Evolutionary conservation across 306 rosid genomes (phyloP), one percentile per base, ranked within the genome.

Genomic region (Dryas drummondii): DNA sequence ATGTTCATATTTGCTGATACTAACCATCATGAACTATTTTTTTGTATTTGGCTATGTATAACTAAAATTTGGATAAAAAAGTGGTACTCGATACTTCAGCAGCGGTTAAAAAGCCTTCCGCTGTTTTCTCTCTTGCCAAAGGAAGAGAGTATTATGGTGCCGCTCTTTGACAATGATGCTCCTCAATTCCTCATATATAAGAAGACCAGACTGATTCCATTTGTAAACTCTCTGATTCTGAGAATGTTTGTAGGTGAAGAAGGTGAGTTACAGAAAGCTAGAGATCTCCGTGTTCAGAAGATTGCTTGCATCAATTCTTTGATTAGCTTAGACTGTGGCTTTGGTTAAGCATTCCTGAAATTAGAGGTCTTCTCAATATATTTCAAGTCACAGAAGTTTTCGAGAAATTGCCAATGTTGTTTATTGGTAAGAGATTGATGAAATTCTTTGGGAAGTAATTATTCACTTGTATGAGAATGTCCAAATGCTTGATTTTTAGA

Each of bases 51-150:
- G 45, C 17, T 56, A 55, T 14, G 45, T 44, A 22, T 55, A 55
- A 56, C 75, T 71, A 45, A 56, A 44, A 44, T 41, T 61, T 57
- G 60, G 52, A 19, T 54, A 44, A 12, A 57, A 46, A 22, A 27
- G 13, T 62, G 47, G 46, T 46, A 26, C 14, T 15, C 57, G 67
- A 50, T 72, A 14, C 66, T 6, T 72, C 67, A 58, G 76, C 56
- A 45, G 16, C 56, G 26, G 8, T 22, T 45, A 57, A 57, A 14
- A 72, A 72, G 55, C 2, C 10, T 44, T 13, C 7, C n/a, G 61
- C 46, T 22, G 46, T 46, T 13, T 41, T 54, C 45, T 45, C 66
- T 15, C 13, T 22, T 22, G 54, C 41, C 55, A 9, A 56, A 56
- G 26, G 54, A 14, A 55, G 54, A 42, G 54, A 22, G 2, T 4